Evolutionary conservation across 805 yeast genomes (phyloP), one percentile per base, ranked within the genome.

Genomic region (Ogataea neopini): DNA sequence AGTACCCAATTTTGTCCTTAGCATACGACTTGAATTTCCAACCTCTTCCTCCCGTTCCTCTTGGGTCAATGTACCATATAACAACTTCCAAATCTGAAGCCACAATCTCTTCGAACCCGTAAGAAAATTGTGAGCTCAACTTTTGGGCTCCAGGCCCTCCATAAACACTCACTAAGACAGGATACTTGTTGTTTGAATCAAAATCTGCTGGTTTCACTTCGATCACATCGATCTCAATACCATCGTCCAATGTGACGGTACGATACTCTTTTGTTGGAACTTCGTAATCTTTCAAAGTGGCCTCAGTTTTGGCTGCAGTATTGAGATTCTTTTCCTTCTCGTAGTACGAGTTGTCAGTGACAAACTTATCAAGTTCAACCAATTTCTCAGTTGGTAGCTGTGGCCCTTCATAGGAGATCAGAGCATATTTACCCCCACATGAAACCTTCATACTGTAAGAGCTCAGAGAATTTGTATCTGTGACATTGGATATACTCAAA

Each of bases 91-190:
- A 58, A 2, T 74, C 70, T 1, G 87, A 76, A 19, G 81, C 71
- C 0, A 81, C 75, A 3, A 79, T 71, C 41, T 83, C 84, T 53
- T 82, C 84, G 54, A 85, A 81, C 8, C 77, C 80, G 19, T 79
- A 65, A 7, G 62, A 61, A 51, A 75, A 81, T 18, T 68, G 62
- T 13, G 79, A 71, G 32, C 69, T 71, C 9, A 79, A 76, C 20
- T 79, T 75, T 53, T 81, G 83, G 3, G 87, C 81, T 0, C 94
- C 95, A 1, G 96, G 96, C 0, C 94, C 95, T 3, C 90, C 94
- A 60, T 87, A 87, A 0, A 79, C 83, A 48, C 78, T 76, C 2
- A 86, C 88, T 36, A 87, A 63, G 10, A 87, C 51, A 0, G 94
- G 91, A 57, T 85, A 80, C 51, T 76, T 73, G 34, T 63, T 64